A percentile compares a stretch with the other conserved stretches of the same genome.
Evolutionary conservation across 306 rosid species (phyloP).

Genomic region (Chamaecrista fasciculata): DNA sequence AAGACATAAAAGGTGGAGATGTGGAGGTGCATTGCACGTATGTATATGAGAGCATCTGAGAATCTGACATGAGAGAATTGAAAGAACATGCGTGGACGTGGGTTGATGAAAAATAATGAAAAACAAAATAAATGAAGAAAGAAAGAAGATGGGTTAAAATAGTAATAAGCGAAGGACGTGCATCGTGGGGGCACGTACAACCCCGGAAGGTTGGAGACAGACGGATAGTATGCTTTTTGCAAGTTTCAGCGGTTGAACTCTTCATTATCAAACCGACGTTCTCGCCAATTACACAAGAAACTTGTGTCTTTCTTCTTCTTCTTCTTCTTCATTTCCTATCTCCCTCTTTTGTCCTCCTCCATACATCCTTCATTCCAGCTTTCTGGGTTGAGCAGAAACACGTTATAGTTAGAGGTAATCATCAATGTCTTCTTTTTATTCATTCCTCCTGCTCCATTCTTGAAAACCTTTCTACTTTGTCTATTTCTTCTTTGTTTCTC

Average conservation of each 20-base stretch:
- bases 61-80: not conserved
- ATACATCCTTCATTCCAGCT: not conserved
- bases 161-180: constrained; percentile 32
- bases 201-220: constrained; percentile 25
- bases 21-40: no score
- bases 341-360: not conserved
- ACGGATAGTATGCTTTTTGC: not conserved
- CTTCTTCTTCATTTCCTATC: constrained; percentile 29
- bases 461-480: no score
- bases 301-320: constrained; percentile 15
- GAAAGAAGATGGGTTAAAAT: constrained; percentile 6
- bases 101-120: not conserved
- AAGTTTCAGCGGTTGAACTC: constrained; percentile 21
- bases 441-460: no score
- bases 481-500: not conserved
- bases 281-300: constrained; percentile 26
- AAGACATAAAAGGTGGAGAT: no score
- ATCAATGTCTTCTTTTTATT: not conserved
- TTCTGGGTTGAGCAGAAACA: constrained; percentile 24
- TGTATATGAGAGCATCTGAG: not conserved
- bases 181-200: constrained; percentile 33
- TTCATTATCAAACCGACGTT: constrained; percentile 29
- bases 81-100: not conserved
- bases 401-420: not conserved
- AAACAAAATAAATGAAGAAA: not conserved